Conservation (phyloP, 2,329 filamentous ascomycete genomes). For the Fusarium duplospermum region DNA sequence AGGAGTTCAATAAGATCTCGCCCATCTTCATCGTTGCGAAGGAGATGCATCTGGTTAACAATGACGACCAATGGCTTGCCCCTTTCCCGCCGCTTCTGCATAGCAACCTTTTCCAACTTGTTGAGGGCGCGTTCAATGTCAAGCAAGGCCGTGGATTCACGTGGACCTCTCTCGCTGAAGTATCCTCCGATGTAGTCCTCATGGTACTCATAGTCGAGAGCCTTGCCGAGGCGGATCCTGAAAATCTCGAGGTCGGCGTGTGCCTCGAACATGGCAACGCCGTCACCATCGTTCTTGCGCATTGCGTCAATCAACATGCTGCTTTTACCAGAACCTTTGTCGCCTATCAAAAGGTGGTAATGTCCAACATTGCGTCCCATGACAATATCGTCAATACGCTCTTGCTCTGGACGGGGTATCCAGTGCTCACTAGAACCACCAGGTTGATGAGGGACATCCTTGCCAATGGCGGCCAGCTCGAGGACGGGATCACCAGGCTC, state of each 20-base stretch:
- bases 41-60: conserved; percentile 91
- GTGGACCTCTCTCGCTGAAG: conserved; percentile 92
- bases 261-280: conserved; percentile 94
- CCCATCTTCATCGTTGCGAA: conserved; percentile 93
- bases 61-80: conserved; percentile 87
- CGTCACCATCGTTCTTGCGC: conserved; percentile 89
- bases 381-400: conserved; percentile 84
- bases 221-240: conserved; percentile 90
- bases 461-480: conserved; percentile 77
- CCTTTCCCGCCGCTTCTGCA: conserved; percentile 72
- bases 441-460: conserved; percentile 61
- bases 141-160: conserved; percentile 90
- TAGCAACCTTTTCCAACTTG: conserved; percentile 95
- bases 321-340: conserved; percentile 96
- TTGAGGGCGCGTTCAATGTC: conserved; percentile 98
- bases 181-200: conserved; percentile 98
- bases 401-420: conserved; percentile 87
- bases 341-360: conserved; percentile 91
- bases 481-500: conserved; percentile 90
- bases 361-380: conserved; percentile 78
- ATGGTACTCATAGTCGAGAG: conserved; percentile 95
- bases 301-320: conserved; percentile 97
- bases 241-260: conserved; percentile 97
- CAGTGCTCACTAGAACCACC: conserved; percentile 64
- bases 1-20: conserved; percentile 92